Evolutionary conservation across 2,329 filamentous ascomycete species (phyloP).

Genomic region (Beauveria sp.): DNA sequence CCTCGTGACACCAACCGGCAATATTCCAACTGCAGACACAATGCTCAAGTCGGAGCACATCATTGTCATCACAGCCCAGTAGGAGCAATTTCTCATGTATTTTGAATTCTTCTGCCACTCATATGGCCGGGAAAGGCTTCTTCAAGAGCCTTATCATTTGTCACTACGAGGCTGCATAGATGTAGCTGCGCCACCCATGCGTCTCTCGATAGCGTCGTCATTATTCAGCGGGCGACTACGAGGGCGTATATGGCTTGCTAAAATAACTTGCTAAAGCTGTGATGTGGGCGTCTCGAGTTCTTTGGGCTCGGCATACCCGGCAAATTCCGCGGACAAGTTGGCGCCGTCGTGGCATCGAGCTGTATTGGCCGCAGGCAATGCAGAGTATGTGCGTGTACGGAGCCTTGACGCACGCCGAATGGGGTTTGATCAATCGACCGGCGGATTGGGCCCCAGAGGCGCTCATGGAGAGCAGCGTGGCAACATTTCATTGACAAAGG

Average conservation of each 20-base stretch:
- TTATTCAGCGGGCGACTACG: no score
- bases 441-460: neutral
- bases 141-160: neutral
- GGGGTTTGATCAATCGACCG: neutral
- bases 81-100: neutral
- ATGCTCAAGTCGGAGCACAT: neutral
- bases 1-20: neutral
- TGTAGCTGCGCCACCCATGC: neutral
- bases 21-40: neutral
- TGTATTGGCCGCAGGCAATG: neutral
- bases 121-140: neutral
- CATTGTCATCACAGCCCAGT: neutral
- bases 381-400: neutral
- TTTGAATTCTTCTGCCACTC: neutral
- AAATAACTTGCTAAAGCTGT: no score
- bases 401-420: neutral
- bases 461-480: neutral
- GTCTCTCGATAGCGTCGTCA: neutral
- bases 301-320: no score
- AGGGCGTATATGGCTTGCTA: no score
- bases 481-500: neutral
- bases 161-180: neutral
- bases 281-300: no score
- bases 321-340: neutral
- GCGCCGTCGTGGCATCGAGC: neutral